Evolutionary conservation across 2,329 filamentous ascomycete genomes (phyloP).

Genomic region (Teratosphaeria destructans): DNA sequence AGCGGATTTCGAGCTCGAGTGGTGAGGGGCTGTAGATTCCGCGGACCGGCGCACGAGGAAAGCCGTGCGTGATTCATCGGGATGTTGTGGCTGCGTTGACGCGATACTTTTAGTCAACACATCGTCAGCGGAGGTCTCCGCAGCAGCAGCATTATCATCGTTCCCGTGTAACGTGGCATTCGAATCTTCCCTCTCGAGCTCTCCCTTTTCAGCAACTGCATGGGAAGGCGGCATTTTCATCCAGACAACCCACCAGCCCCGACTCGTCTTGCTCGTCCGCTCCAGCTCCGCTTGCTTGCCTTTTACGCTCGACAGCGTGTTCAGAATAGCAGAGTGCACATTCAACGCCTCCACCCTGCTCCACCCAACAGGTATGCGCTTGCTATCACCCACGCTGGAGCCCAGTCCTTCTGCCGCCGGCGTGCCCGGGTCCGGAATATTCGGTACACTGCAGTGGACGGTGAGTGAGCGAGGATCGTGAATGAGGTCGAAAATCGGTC

Average conservation of each 20-base stretch:
- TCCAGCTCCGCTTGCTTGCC: constrained; percentile 42
- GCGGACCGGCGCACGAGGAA: constrained; percentile 31
- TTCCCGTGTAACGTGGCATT: background rate
- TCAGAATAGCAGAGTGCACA: constrained; percentile 50
- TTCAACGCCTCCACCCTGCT: constrained; percentile 50
- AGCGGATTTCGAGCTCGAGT: background rate
- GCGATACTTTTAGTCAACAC: background rate
- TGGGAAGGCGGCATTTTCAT: constrained; percentile 38
- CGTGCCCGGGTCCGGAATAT: constrained; percentile 47
- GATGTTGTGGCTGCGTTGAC: background rate
- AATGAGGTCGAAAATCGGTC: constrained; percentile 47
- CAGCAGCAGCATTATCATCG: background rate
- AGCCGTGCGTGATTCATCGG: constrained; percentile 24
- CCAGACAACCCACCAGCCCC: constrained; percentile 61
- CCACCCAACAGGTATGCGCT: constrained; percentile 29
- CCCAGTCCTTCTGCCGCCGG: constrained; percentile 29
- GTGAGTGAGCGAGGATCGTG: constrained; percentile 50
- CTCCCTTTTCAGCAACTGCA: constrained; percentile 1
- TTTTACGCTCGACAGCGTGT: constrained; percentile 44
- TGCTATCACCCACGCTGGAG: constrained; percentile 7
- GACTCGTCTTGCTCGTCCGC: constrained; percentile 50
- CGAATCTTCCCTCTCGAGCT: background rate
- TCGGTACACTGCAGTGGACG: constrained; percentile 51
- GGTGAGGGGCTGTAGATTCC: constrained; percentile 3
- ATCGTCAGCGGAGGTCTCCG: background rate